phyloP scores from a whole-genome alignment of 768 basidiomycete species.

The Neoboletus subvelutipes region DNA sequence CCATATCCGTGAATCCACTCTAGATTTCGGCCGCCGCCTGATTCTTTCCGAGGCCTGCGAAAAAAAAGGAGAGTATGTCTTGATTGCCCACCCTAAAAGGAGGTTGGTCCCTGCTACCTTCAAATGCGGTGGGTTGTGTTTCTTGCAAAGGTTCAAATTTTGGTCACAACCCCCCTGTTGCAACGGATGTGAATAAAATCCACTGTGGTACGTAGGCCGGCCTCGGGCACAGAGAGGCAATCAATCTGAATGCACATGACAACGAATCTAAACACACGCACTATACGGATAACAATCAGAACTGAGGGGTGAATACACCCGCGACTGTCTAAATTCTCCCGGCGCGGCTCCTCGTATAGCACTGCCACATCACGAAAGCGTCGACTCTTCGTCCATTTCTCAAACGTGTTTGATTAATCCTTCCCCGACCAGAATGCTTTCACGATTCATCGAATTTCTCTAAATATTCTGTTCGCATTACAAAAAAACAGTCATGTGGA shows the following conservation, averaged over 20 bases:
- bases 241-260: background rate
- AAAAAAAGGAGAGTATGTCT: background rate
- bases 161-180: background rate
- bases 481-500: no score
- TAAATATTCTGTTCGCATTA: no score
- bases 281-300: background rate
- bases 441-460: no score
- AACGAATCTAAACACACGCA: background rate
- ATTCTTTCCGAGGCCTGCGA: background rate
- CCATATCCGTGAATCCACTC: background rate
- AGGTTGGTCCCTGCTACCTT: background rate
- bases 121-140: background rate
- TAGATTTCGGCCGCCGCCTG: background rate
- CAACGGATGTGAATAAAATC: background rate
- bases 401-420: no score
- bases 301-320: background rate
- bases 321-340: no score
- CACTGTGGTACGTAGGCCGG: background rate
- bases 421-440: no score
- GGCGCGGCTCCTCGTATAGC: no score
- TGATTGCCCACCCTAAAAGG: background rate
- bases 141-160: no score
- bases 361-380: no score
- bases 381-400: no score
- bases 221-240: background rate